Percentiles rank a stretch among this genome's conserved stretches.
Conservation (phyloP, 345 rosid species). For the Populus euphratica region DNA sequence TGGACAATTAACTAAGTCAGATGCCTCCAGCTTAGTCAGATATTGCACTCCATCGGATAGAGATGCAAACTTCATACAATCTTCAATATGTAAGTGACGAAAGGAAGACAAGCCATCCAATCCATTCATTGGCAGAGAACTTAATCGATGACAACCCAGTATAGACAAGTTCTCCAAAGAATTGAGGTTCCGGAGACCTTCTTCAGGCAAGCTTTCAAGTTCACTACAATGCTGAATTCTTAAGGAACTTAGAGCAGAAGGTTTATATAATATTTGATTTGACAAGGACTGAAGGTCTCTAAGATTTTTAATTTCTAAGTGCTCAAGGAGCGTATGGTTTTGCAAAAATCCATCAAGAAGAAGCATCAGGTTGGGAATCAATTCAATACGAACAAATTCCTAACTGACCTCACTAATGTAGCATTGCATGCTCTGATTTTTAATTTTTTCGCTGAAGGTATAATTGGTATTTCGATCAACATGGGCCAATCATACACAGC, state of each 20-base stretch:
- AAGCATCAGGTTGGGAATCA: neutral
- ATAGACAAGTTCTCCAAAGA: too few species aligned
- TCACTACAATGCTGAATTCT: fast-evolving
- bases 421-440: neutral
- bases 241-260: neutral
- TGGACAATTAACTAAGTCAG: too few species aligned
- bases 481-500: neutral
- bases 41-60: too few species aligned
- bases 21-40: too few species aligned
- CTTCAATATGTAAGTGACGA: too few species aligned
- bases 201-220: conserved; percentile 8
- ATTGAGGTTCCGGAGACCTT: neutral
- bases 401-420: neutral
- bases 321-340: neutral
- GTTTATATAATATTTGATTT: conserved; percentile 1
- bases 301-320: neutral
- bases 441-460: neutral
- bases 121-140: too few species aligned
- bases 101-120: too few species aligned
- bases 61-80: too few species aligned
- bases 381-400: neutral
- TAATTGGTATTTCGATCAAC: neutral
- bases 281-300: neutral
- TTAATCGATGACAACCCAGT: too few species aligned
- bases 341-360: conserved; percentile 5